Conservation (phyloP, 352 stramenopile species). For the Thraustotheca clavata region DNA sequence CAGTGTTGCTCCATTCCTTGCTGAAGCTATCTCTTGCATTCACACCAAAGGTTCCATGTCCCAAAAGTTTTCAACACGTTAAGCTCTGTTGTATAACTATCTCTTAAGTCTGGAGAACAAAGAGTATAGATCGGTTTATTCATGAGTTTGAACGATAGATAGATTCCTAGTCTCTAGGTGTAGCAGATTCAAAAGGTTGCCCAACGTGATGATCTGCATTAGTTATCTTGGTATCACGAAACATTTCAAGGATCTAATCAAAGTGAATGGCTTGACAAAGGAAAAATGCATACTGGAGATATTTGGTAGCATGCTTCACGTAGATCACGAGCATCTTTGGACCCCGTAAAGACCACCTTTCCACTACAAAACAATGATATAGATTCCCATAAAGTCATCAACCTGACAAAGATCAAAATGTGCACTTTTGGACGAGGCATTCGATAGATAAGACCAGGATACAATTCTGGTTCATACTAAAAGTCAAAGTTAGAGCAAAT, state of each 20-base stretch:
- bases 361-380: conserved; percentile 45
- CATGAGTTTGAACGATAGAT: background rate
- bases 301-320: conserved; percentile 76
- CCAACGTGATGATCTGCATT: background rate
- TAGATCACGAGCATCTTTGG: conserved; percentile 78
- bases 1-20: conserved; percentile 79
- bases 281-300: conserved; percentile 37
- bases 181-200: background rate
- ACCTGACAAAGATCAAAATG: conserved; percentile 97
- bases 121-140: background rate
- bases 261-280: background rate
- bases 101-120: background rate
- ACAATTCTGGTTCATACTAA: conserved; percentile 98
- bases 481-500: background rate
- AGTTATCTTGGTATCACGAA: background rate
- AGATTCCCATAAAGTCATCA: background rate
- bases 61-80: conserved; percentile 19
- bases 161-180: background rate
- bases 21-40: conserved; percentile 84
- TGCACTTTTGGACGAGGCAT: conserved; percentile 95
- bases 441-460: conserved; percentile 98
- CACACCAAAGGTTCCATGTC: conserved; percentile 80
- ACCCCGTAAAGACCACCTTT: conserved; percentile 96
- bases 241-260: background rate
- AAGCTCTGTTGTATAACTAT: background rate